Percentiles rank a stretch among this genome's conserved stretches.
phyloP scores from a whole-genome alignment of 2,329 filamentous ascomycete genomes.

The Cephalotrichum gorgonifer region DNA sequence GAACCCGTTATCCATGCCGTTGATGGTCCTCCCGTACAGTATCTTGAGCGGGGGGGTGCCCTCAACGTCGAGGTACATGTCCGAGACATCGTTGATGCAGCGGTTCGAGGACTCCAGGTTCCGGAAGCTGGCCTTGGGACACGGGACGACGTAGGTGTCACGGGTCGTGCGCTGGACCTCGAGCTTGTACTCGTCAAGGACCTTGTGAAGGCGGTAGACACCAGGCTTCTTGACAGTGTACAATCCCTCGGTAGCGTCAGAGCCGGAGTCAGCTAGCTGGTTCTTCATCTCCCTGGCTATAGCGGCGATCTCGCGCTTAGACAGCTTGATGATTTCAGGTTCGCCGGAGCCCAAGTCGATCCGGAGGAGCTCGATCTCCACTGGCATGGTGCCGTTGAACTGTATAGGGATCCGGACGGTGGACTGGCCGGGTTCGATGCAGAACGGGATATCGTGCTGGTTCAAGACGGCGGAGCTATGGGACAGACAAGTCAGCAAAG shows the following conservation, averaged over 20 bases:
- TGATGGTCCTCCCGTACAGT: conserved; percentile 81
- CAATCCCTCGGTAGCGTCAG: conserved; percentile 55
- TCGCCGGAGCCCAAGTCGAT: conserved; percentile 72
- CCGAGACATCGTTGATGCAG: conserved; percentile 80
- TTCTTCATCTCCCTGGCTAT: conserved; percentile 60
- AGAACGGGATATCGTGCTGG: conserved; percentile 70
- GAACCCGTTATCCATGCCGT: conserved; percentile 71
- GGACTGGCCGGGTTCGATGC: conserved; percentile 55
- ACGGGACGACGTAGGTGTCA: conserved; percentile 76
- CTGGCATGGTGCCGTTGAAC: conserved; percentile 87
- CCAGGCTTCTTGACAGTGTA: conserved; percentile 77
- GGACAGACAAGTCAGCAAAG: background rate
- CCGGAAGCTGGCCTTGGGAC: conserved; percentile 68
- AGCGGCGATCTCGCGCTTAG: conserved; percentile 61
- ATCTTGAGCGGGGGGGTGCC: conserved; percentile 88
- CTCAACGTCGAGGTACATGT: conserved; percentile 71
- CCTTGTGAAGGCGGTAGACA: conserved; percentile 73
- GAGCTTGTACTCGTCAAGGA: conserved; percentile 87
- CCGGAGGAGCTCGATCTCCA: conserved; percentile 79
- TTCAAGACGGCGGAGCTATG: conserved; percentile 74
- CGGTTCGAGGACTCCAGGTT: conserved; percentile 52
- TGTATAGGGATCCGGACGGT: conserved; percentile 67
- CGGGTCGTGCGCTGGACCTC: conserved; percentile 70
- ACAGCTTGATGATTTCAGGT: conserved; percentile 71
- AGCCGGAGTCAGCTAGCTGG: conserved; percentile 51